Evolutionary conservation across 495 filamentous ascomycete genomes (phyloP), one percentile per base, ranked within the genome.

Genomic region (Aspergillus coremiiformis): DNA sequence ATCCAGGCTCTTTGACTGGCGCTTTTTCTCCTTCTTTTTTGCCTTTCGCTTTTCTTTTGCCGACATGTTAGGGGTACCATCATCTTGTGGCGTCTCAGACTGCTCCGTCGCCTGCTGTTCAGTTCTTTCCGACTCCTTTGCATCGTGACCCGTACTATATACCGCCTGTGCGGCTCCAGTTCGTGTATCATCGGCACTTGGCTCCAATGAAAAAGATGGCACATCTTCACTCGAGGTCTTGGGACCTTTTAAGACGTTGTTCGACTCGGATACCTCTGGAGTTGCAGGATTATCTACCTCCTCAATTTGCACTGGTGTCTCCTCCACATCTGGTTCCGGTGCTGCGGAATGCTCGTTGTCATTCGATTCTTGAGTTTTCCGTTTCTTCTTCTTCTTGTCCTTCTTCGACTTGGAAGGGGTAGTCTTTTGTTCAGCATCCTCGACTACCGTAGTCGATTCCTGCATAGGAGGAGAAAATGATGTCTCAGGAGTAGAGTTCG

Each of bases 21-120:
- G 66, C 51, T 72, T 74, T 54, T 76, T 76, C 22, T 73, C 69
- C 52, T 77, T 76, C 52, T 75, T 72, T 55, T 67, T 74, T 11
- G 70, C 66, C 53, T 78, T 72, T 33, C 66, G 70, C 35, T 71
- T 74, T 39, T 69, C 66, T 41, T 70, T 72, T 19, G 70, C 61
- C 12, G 70, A 62, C 55, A 66, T 66, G 20, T 37, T 54, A 35
- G 39, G 26, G 8, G 22, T 5, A 19, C 64, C 66, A n/a, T 62
- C 32, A 26, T 49, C 60, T n/a, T 66, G 55, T 22, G 59, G 49
- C 22, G 64, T 53, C 26, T 56, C 54, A 10, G 55, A 23, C 6
- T 49, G 41, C 24, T 55, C 44, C 24, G 22, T 35, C 22, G 52
- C 6, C 17, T 63, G 37, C 37, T 19, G 1, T 21, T 19, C 3